Evolutionary conservation across 306 rosid genomes (phyloP).

Genomic region (Cucurbita maxima): DNA sequence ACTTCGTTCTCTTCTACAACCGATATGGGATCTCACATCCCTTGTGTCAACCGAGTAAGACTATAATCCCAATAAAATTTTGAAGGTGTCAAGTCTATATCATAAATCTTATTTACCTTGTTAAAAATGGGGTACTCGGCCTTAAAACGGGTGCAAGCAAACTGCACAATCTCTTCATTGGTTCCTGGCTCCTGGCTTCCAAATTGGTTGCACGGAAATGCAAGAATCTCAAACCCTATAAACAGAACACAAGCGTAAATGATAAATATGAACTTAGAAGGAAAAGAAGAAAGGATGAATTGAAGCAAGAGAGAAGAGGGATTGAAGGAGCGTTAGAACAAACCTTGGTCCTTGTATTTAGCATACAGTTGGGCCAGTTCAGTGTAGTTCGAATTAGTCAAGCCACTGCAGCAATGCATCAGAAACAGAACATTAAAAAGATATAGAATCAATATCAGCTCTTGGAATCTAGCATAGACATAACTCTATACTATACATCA

Average conservation of each 20-base stretch:
- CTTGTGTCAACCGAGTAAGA: background rate
- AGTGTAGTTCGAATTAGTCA: constrained; percentile 91
- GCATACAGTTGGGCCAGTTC: constrained; percentile 79
- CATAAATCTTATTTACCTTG: constrained; percentile 34
- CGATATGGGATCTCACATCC: background rate
- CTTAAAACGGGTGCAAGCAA: constrained; percentile 89
- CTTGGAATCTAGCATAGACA: background rate
- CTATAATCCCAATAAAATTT: background rate
- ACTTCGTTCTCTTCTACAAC: too few species aligned
- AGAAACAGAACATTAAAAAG: constrained; percentile 9
- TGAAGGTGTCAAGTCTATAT: background rate
- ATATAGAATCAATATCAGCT: background rate
- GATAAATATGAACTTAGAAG: background rate
- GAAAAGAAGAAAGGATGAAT: background rate
- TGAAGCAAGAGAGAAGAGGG: background rate
- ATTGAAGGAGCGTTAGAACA: background rate
- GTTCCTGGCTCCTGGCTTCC: constrained; percentile 93
- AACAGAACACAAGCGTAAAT: background rate
- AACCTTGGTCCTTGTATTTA: constrained; percentile 76
- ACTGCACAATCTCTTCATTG: constrained; percentile 67
- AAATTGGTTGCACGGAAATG: constrained; percentile 95
- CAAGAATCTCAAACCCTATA: constrained; percentile 80
- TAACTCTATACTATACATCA: background rate
- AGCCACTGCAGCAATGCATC: constrained; percentile 63
- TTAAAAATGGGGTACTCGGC: constrained; percentile 88